Evolutionary conservation across 2,329 filamentous ascomycete species (phyloP), one percentile per base, ranked within the genome.

Genomic region (Hortaea werneckii): DNA sequence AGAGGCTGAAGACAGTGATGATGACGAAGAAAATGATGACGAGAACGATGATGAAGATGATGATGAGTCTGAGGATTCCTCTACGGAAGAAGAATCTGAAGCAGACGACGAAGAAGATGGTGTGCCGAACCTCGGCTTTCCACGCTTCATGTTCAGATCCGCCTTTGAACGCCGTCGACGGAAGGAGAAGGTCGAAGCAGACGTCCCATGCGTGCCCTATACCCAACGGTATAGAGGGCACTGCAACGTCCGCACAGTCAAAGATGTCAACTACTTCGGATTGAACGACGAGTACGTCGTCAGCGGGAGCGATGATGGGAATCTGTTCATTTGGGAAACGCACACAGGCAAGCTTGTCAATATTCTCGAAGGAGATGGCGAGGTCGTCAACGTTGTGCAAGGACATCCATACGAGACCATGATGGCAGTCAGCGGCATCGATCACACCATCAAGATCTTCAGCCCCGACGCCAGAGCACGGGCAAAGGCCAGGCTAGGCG

Each of bases 321-420:
- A 83, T 57, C 58, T 84, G 26, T 84, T 84, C 61, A 82, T 84
- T 43, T 83, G 80, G 80, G 79, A 84, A 54, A 73, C 75, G 45
- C 78, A 80, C 55, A 79, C 77, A 4, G 67, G 70, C 12, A 67
- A 78, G 46, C 64, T 84, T 41, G 68, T 83, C 42, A 82, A 82
- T 56, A 79, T 84, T 11, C 67, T 83, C 5, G 74, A 81, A 58
- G 80, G 77, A 1, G 80, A 84, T 58, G 76, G 76, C 26, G 80
- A 84, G 51, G 77, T 82, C n/a, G 80, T 83, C 46, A 84, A 84
- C 54, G 80, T 84, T 11, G 68, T 82, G 10, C 78, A 82, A 70
- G 77, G 76, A 2, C 80, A 84, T 58, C 80, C 80, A 1, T 82
- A 81, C 54, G 80, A 84, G 58, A 78, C 80, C 1, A 77, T 78